Base-by-base conservation (phyloP, 1,284 basidiomycete species). In the Cronartium ribicola region DNA sequence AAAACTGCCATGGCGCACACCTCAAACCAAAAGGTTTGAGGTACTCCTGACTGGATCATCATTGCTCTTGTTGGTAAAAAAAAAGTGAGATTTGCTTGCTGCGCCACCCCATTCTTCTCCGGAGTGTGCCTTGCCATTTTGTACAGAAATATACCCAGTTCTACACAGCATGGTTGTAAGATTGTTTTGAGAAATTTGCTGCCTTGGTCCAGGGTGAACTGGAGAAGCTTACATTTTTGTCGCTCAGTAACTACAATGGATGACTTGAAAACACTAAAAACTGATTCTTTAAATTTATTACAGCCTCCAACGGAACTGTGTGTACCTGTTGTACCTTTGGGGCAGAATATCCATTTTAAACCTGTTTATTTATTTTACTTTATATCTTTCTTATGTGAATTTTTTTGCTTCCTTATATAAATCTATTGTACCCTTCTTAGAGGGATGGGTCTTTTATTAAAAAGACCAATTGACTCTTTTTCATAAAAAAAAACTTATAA, bases 141-240 rank as follows among this genome's bases (percentile, higher is more conserved):
- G 10, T 46, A n/a, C 2, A 29, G 22, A n/a, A n/a, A 8, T 29
- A 67, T 67, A 36, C 44, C 44, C 36, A 3, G 43, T 14, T 44
- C 39, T 7, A 17, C n/a, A 22, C 41, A 61, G 37, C 20, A 68
- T 5, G 3, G 20, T 7, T 55, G 40, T 4, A 66, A 4, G 36
- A 4, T n/a, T 3, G 64, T 4, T n/a, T 66, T 66, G 2, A 66
- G 5, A 44, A 66, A 66, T 66, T 66, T 43, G 4, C 14, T 10
- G 13, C 64, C 64, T 44, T 44, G 37, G 36, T 66, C 64, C 37
- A 44, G 29, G 14, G 40, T 40, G 5, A 66, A 43, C n/a, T 44
- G 2, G 14, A 44, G 14, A 4, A 44, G 40, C 17, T 66, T 44
- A 20, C 46, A 66, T 2, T 43, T 44, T 40, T 44, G 64, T 66